Evolutionary conservation across 176 grass and related monocot species (phyloP).

Genomic region (Aegilops longissima): DNA sequence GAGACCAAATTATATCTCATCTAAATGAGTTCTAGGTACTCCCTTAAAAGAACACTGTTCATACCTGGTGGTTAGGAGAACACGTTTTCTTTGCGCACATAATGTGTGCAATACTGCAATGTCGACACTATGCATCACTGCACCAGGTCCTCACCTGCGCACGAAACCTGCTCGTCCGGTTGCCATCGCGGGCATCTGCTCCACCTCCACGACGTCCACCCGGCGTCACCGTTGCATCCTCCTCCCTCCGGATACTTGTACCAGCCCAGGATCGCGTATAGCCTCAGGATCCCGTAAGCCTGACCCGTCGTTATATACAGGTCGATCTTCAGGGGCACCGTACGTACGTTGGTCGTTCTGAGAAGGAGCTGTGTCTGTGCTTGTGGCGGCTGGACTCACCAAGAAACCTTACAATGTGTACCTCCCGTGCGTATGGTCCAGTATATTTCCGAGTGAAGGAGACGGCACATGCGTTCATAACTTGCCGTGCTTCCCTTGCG

Average conservation of each 20-base stretch:
- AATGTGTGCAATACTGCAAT: background rate
- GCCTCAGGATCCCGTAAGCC: background rate
- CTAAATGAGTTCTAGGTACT: too few species aligned
- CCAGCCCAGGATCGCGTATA: background rate
- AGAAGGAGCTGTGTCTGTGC: background rate
- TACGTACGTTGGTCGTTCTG: background rate
- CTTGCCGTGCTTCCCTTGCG: background rate
- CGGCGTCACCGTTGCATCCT: slow-evolving; percentile 33
- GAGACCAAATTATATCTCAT: too few species aligned
- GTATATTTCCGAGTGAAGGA: background rate
- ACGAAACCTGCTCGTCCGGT: background rate
- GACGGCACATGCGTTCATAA: background rate
- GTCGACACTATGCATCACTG: background rate
- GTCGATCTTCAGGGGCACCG: background rate
- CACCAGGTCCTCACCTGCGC: background rate
- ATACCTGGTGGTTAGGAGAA: background rate
- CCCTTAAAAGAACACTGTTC: background rate
- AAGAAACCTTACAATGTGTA: background rate
- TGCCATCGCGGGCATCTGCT: slow-evolving; percentile 1
- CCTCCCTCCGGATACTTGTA: background rate
- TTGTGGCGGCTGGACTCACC: background rate
- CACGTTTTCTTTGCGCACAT: background rate
- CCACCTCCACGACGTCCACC: background rate
- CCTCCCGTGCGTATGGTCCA: background rate
- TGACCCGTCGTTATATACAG: background rate